Conservation (phyloP, 208 protist genomes). For the Acanthamoeba pearcei region DNA sequence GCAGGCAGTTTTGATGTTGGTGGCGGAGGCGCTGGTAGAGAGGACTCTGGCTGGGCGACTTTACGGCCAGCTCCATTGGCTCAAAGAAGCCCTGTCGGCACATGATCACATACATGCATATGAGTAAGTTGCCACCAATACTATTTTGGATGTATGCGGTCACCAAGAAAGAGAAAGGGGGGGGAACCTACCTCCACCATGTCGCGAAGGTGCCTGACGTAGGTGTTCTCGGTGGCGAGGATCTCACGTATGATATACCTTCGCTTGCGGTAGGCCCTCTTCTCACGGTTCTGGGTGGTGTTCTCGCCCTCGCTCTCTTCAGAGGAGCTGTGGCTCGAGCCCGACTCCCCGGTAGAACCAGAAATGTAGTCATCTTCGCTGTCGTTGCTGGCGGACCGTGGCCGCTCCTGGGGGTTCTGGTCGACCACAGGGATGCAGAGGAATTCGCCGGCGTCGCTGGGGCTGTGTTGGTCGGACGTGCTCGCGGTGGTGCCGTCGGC, state of each 20-base stretch:
- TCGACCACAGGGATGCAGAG: not conserved
- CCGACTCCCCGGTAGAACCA: not conserved
- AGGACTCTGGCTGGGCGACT: not conserved
- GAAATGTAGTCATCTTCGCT: not conserved
- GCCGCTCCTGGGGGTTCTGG: not conserved
- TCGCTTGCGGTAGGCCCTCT: conserved; percentile 20
- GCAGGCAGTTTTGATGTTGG: not conserved
- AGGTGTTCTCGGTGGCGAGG: not conserved
- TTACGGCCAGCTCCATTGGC: not conserved
- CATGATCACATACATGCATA: not conserved
- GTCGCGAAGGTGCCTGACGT: conserved; percentile 18
- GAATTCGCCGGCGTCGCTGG: not conserved
- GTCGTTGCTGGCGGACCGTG: not conserved
- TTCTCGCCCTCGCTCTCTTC: not conserved
- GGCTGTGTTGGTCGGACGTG: not conserved
- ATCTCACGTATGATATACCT: not conserved
- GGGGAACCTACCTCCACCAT: conserved; percentile 1
- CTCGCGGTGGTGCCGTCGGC: too few relatives aligned
- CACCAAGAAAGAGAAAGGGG: too few relatives aligned
- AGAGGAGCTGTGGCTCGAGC: not conserved
- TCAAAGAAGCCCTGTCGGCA: not conserved
- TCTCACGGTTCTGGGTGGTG: not conserved
- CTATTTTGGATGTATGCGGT: not conserved
- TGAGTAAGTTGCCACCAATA: not conserved
- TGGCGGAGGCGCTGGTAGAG: not conserved